These are phyloP conservation scores for Lepidopterella palustris DNA, from an alignment of 495 filamentous ascomycete species.

Conservation along the genomic window DNA sequence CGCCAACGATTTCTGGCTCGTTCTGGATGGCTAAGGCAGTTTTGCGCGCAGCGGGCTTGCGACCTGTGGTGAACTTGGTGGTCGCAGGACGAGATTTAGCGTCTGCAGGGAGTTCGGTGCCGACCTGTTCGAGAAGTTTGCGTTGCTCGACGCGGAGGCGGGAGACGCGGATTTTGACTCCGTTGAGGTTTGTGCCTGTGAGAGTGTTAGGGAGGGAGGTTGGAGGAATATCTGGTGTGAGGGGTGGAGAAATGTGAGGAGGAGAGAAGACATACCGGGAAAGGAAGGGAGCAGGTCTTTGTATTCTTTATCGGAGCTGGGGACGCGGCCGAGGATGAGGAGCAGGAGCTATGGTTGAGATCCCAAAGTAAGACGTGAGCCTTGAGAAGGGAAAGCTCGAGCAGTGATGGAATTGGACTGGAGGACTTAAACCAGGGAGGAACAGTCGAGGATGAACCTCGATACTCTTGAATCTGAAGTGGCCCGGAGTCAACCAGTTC, in stretches of 20 bases:
- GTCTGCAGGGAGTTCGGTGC: not conserved
- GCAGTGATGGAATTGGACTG: too few relatives aligned
- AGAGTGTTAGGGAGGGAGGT: not conserved
- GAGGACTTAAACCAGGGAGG: too few relatives aligned
- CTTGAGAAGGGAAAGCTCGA: too few relatives aligned
- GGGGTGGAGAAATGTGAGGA: too few relatives aligned
- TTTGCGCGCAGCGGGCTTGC: not conserved
- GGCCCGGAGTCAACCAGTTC: too few relatives aligned
- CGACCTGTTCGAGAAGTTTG: not conserved
- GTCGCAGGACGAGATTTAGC: not conserved
- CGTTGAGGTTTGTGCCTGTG: not conserved
- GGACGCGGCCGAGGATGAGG: conserved; percentile 1
- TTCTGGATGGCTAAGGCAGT: not conserved
- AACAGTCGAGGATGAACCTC: too few relatives aligned
- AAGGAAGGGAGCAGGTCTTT: conserved; percentile 2
- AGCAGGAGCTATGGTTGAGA: too few relatives aligned
- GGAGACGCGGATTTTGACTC: not conserved
- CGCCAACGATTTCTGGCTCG: too few relatives aligned
- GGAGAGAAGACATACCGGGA: not conserved
- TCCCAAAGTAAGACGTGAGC: too few relatives aligned
- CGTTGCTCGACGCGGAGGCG: not conserved
- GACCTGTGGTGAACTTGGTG: not conserved
- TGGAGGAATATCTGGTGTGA: too few relatives aligned
- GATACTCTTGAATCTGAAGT: too few relatives aligned
- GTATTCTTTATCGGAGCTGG: conserved; percentile 1